A percentile compares a stretch with the other conserved stretches of the same genome.
Conservation (phyloP, 179 eudicot genomes). For the Silene coronaria region DNA sequence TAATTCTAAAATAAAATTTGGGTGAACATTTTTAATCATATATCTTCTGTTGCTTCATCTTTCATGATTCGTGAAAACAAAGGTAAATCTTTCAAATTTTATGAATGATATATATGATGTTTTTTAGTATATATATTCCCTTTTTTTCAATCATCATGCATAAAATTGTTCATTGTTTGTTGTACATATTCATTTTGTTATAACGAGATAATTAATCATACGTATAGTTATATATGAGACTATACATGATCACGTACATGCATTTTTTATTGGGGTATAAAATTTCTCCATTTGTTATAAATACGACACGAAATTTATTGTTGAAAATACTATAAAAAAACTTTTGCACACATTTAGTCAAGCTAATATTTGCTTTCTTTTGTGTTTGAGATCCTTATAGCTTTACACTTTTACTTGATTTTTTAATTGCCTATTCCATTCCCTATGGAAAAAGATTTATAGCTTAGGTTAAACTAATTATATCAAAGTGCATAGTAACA, state of each 20-base stretch:
- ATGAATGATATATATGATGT: neutral
- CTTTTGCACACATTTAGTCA: too few species aligned
- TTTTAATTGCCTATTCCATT: too few species aligned
- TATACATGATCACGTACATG: neutral
- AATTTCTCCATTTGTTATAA: neutral
- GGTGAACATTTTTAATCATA: neutral
- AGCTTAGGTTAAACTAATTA: too few species aligned
- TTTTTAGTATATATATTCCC: neutral
- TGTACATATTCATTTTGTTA: neutral
- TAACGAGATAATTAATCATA: too few species aligned
- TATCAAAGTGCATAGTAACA: too few species aligned
- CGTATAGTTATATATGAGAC: too few species aligned
- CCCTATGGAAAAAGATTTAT: too few species aligned
- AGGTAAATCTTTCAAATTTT: constrained; percentile 1
- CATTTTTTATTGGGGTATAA: neutral
- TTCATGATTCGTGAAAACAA: neutral
- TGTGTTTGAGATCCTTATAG: too few species aligned
- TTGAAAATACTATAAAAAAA: too few species aligned
- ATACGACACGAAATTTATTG: neutral
- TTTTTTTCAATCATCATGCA: neutral
- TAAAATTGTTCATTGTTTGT: neutral
- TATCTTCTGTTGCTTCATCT: neutral
- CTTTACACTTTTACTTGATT: too few species aligned
- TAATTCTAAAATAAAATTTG: neutral
- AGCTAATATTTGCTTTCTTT: too few species aligned